Percentiles rank a stretch among this genome's conserved stretches.
Conservation (phyloP, 2,329 filamentous ascomycete genomes). For the Fusarium sp. region DNA sequence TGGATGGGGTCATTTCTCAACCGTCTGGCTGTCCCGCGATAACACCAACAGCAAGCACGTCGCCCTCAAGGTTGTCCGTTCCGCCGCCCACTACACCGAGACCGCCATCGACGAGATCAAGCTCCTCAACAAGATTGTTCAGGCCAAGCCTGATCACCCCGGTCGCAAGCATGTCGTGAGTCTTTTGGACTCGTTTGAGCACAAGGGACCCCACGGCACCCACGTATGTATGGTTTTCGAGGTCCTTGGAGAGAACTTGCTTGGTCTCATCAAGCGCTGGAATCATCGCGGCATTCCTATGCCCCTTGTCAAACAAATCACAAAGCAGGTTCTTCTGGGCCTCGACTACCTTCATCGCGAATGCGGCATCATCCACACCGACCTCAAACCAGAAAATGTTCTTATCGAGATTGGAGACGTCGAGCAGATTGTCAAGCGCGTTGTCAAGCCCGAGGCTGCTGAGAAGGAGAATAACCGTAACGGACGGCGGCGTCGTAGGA, state of each 20-base stretch:
- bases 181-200: constrained; percentile 95
- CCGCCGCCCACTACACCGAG: constrained; percentile 97
- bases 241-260: constrained; percentile 92
- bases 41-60: constrained; percentile 93
- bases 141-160: constrained; percentile 93
- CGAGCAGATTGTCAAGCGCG: constrained; percentile 96
- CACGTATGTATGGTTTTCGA: constrained; percentile 99
- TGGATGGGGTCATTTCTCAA: constrained; percentile 99
- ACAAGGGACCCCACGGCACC: constrained; percentile 94
- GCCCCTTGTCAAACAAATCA: constrained; percentile 97
- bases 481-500: constrained; percentile 88
- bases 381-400: constrained; percentile 97
- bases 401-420: constrained; percentile 99
- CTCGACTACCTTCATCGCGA: constrained; percentile 97
- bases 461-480: constrained; percentile 93
- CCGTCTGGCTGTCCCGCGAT: constrained; percentile 87
- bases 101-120: constrained; percentile 99
- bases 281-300: constrained; percentile 98
- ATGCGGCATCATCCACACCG: constrained; percentile 98
- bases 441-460: constrained; percentile 82
- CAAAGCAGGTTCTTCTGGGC: constrained; percentile 95
- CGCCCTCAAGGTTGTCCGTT: constrained; percentile 96
- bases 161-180: constrained; percentile 96
- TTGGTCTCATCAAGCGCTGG: constrained; percentile 98
- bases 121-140: constrained; percentile 94